phyloP scores from a whole-genome alignment of 2,329 filamentous ascomycete species.

The Paracamarosporium sp. region DNA sequence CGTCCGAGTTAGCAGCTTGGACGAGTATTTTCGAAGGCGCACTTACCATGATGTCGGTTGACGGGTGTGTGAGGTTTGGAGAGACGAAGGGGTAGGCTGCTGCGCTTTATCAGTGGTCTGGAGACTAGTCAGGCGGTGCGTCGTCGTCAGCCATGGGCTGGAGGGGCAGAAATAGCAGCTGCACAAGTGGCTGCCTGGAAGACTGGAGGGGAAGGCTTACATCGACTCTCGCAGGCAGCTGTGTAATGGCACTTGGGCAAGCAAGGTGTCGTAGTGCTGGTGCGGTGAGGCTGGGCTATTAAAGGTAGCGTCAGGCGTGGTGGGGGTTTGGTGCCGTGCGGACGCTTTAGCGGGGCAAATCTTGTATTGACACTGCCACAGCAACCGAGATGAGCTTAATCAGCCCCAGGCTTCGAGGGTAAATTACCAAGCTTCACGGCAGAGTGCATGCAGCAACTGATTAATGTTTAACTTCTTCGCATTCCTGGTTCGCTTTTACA shows the following conservation, averaged over 20 bases:
- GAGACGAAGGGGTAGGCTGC: constrained; percentile 27
- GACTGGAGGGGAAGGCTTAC: constrained; percentile 29
- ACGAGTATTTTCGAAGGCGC: background rate
- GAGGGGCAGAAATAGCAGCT: constrained; percentile 14
- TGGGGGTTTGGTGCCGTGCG: constrained; percentile 21
- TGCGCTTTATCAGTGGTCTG: constrained; percentile 43
- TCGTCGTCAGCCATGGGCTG: constrained; percentile 42
- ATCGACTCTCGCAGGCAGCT: constrained; percentile 26
- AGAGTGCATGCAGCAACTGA: background rate
- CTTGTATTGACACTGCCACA: constrained; percentile 19
- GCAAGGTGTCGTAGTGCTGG: constrained; percentile 27
- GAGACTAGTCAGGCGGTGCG: constrained; percentile 38
- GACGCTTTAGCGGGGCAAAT: constrained; percentile 3
- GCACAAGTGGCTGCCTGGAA: constrained; percentile 23
- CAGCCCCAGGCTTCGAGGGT: background rate
- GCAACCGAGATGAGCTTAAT: constrained; percentile 15
- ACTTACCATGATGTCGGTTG: constrained; percentile 44
- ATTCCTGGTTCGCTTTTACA: constrained; percentile 40
- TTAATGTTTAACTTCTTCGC: constrained; percentile 21
- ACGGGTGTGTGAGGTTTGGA: constrained; percentile 27
- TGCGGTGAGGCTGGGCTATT: constrained; percentile 30
- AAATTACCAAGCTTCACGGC: constrained; percentile 8
- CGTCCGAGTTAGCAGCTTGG: constrained; percentile 22
- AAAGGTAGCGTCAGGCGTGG: constrained; percentile 19
- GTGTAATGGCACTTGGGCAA: constrained; percentile 23